Base-by-base conservation (phyloP, 176 grass and related monocot genomes). In the Tillandsia leiboldiana region DNA sequence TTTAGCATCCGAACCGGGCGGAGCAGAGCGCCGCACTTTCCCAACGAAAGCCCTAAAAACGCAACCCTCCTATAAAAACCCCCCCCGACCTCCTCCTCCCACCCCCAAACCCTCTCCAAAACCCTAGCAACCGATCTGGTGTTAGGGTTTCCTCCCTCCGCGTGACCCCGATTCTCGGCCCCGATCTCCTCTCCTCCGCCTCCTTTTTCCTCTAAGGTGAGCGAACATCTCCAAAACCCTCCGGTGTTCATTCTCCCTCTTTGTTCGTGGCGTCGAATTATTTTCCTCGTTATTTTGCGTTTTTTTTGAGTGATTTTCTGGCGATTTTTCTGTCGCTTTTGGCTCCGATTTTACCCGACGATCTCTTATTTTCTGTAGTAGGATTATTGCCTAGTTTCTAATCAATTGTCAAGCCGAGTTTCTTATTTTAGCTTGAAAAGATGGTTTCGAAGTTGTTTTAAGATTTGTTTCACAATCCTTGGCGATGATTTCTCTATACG, bases 81-180 rank as follows among this genome's bases (percentile, higher is more conserved):
- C 29, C 0, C 13, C 75, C 6, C 23, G 66, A 61, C 71, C 10
- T 8, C 15, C 7, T 18, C 2, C 1, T 18, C 3, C 63, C 13
- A 2, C 15, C 53, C 0, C 50, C 48, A 48, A 18, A 23, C 77
- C 48, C 27, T 62, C 64, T 28, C 77, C 67, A 79, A 91, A 91
- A 91, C 88, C 88, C 88, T 84, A 91, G 85, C 15, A 61, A 57
- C 8, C 70, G 13, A 10, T 26, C 57, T 27, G 70, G 70, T 67
- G 75, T 57, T 48, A 58, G 22, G 69, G 51, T 11, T 70, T 48
- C 9, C 18, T 24, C 11, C 54, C 12, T n/a, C 58, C 51, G 18
- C 10, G 11, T 28, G 58, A 53, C 87, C 49, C 12, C 83, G 47
- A 54, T 68, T 71, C 29, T 51, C 49, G 26, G 13, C 51, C 9